phyloP scores from a whole-genome alignment of 768 basidiomycete genomes.

The Lentinula detonsa region DNA sequence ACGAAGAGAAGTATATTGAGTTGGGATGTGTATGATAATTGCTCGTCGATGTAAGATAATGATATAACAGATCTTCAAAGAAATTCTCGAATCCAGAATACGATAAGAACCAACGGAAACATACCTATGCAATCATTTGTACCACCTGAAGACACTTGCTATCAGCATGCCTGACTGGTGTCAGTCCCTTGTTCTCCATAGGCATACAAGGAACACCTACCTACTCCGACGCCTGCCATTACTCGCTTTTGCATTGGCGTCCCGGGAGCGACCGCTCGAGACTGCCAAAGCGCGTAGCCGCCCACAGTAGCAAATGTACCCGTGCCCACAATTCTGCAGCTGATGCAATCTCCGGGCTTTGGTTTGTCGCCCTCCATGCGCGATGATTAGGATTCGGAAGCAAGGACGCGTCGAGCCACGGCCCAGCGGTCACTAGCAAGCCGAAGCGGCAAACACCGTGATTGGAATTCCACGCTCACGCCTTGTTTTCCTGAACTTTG shows the following conservation, averaged over 20 bases:
- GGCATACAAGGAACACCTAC: constrained; percentile 26
- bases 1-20: not conserved
- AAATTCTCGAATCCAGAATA: not conserved
- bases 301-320: constrained; percentile 58
- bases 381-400: not conserved
- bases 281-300: constrained; percentile 60
- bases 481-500: not conserved
- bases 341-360: constrained; percentile 46
- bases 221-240: constrained; percentile 56
- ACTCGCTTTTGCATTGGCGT: constrained; percentile 54
- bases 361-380: not conserved
- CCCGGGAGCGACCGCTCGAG: constrained; percentile 58
- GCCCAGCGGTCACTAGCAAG: not conserved
- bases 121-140: not conserved
- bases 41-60: not conserved
- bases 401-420: not conserved
- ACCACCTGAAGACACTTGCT: constrained; percentile 12
- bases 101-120: not conserved
- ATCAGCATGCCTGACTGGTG: constrained; percentile 29
- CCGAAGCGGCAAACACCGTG: not conserved
- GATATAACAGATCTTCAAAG: not conserved
- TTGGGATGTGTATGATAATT: not conserved
- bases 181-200: constrained; percentile 19
- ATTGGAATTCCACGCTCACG: not conserved
- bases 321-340: constrained; percentile 65